Conservation (phyloP, 805 yeast species). For the Ogataea sp. region DNA sequence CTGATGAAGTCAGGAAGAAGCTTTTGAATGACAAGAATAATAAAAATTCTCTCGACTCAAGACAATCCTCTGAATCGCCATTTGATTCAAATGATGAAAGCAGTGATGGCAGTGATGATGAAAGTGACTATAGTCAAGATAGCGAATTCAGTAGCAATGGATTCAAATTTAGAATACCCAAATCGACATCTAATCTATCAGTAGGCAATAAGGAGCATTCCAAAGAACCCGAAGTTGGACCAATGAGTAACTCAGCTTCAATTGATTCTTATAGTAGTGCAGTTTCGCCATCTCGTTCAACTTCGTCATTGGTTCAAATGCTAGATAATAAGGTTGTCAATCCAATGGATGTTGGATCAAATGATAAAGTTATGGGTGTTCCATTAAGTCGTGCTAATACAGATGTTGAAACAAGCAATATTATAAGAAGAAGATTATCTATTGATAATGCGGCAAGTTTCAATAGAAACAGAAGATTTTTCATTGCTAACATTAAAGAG, state of each 20-base stretch:
- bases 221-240: no score
- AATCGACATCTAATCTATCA: not conserved
- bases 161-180: not conserved
- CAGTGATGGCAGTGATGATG: not conserved
- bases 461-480: conserved; percentile 39
- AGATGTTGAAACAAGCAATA: not conserved
- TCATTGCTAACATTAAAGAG: conserved; percentile 65
- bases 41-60: not conserved
- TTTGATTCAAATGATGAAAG: conserved; percentile 8
- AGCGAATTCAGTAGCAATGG: not conserved
- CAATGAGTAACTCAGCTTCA: not conserved
- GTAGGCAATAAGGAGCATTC: no score
- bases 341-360: not conserved
- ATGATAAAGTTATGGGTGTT: not conserved
- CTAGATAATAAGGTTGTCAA: not conserved
- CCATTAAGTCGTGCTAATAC: not conserved
- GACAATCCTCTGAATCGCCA: conserved; percentile 1
- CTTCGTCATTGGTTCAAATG: conserved; percentile 10
- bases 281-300: conserved; percentile 12
- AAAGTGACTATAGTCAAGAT: not conserved
- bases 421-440: conserved; percentile 39
- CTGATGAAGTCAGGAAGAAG: not conserved
- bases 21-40: not conserved
- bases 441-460: conserved; percentile 38
- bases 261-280: not conserved